Evolutionary conservation across 306 rosid species (phyloP), one percentile per base, ranked within the genome.

Genomic region (Sicyos edulis): DNA sequence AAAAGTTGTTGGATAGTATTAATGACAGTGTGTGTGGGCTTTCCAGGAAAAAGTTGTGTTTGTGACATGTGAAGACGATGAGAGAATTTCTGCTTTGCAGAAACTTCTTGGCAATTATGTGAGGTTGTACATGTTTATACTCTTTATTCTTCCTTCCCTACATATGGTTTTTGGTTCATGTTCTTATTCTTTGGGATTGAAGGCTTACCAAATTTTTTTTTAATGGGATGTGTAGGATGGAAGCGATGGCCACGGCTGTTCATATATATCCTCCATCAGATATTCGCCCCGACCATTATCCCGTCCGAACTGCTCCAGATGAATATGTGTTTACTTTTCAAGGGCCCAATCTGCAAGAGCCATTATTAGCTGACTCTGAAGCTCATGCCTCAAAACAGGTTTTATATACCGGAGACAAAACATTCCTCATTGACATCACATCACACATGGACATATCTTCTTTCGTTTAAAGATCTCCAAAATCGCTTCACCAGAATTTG

Each of bases 61-160:
- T 47, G 99, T 93, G 82, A 91, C 97, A 45, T 93, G 97, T 64
- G 99, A 93, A 74, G 99, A 90, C 37, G 86, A 88, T 55, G 99
- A 93, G 73, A 80, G 72, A 67, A 68, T 87, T 76, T 78, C 86
- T 60, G 89, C 78, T 76, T 74, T 87, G 59, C 76, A 82, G 76
- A 86, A 80, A 66, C 88, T 84, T 73, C 53, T 65, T 32, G 97
- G 97, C 55, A 80, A 76, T 72, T 66, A 51, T 74, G 85, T 85
- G 81, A 93, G 97, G 97, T 93, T 58, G 81, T 70, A 19, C 40
- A 26, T 54, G 50, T 71, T 44, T n/a, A 34, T 34, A 51, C 29
- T 71, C 12, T 17, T 11, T 44, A 19, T 53, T 37, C 50, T 44
- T 73, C 51, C 22, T 16, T 26, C 62, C 56, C 51, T 59, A 24